phyloP scores from a whole-genome alignment of 257 asterid species.

The Plantago elongata region DNA sequence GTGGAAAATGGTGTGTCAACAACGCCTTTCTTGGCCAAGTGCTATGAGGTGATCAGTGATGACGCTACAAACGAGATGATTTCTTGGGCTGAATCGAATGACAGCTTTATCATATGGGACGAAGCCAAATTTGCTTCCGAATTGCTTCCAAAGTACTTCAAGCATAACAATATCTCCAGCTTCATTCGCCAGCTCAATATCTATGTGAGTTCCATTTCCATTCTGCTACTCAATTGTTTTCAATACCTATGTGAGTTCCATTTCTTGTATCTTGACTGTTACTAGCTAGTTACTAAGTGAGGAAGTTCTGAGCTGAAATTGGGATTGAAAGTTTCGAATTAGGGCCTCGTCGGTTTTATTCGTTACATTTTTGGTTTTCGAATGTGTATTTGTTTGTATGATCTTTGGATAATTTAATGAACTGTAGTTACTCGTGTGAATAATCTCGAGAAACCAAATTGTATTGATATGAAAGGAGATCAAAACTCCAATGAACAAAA shows the following conservation, averaged over 20 bases:
- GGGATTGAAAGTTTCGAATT: too few relatives aligned
- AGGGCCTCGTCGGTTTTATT: too few relatives aligned
- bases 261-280: background rate
- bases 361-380: too few relatives aligned
- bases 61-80: constrained; percentile 74
- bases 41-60: constrained; percentile 85
- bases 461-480: too few relatives aligned
- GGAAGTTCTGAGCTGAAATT: too few relatives aligned
- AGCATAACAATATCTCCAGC: constrained; percentile 89
- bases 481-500: too few relatives aligned
- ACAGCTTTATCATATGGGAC: constrained; percentile 74
- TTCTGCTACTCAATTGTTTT: background rate
- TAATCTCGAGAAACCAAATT: too few relatives aligned
- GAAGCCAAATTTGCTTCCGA: constrained; percentile 56
- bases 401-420: too few relatives aligned
- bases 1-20: constrained; percentile 65
- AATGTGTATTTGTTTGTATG: too few relatives aligned
- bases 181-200: constrained; percentile 91
- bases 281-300: too few relatives aligned
- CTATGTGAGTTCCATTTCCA: constrained; percentile 48
- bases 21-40: constrained; percentile 81
- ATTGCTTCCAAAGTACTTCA: constrained; percentile 82
- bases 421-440: too few relatives aligned
- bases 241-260: background rate
- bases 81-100: constrained; percentile 60